Percentiles rank a stretch among this genome's conserved stretches.
phyloP scores from a whole-genome alignment of 257 asterid genomes.

The Solanum sparsipilum region DNA sequence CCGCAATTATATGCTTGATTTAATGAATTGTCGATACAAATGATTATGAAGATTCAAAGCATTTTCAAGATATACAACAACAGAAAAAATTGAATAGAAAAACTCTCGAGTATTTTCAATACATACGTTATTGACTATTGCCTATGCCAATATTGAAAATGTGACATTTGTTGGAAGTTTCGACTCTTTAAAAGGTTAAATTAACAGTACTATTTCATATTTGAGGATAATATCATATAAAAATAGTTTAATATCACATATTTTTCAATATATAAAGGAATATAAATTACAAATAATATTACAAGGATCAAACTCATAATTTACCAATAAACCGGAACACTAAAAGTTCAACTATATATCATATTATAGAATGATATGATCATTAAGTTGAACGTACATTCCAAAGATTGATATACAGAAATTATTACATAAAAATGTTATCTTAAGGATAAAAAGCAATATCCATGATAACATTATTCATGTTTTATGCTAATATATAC shows the following conservation, averaged over 20 bases:
- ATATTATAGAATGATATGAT: neutral
- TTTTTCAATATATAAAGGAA: neutral
- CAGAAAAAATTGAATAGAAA: neutral
- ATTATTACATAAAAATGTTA: neutral
- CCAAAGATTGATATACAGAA: neutral
- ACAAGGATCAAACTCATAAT: neutral
- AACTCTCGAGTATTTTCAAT: neutral
- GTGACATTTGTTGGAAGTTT: neutral
- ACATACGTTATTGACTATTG: neutral
- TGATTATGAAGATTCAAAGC: neutral
- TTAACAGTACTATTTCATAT: neutral
- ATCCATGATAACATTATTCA: neutral
- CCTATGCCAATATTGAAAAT: neutral
- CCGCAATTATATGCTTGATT: neutral
- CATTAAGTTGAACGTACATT: neutral
- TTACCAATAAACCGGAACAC: neutral
- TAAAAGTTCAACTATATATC: neutral
- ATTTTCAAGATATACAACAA: neutral
- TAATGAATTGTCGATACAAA: neutral
- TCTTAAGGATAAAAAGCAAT: neutral
- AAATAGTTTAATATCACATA: neutral
- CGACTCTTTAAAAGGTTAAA: neutral
- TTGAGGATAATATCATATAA: neutral
- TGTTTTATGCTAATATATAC: neutral
- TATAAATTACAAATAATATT: neutral